These are phyloP conservation scores for Yamadazyma trypodendri DNA, from an alignment of 1,139 yeast genomes.

Conservation along the genomic window DNA sequence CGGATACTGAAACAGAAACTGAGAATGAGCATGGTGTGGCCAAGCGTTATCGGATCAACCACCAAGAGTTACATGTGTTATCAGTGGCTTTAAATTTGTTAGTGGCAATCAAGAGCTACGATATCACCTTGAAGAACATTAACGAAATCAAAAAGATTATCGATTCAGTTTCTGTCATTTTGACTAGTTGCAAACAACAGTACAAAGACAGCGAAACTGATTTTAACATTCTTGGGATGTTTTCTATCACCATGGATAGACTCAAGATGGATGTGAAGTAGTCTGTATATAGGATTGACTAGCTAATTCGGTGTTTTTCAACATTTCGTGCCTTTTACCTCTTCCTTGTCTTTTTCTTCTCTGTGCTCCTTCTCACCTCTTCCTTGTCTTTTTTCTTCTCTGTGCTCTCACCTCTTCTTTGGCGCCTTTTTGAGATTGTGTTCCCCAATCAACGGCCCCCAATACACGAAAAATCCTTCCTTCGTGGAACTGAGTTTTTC, in stretches of 20 bases:
- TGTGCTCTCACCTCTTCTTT: conserved; percentile 11
- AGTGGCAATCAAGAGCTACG: conserved; percentile 38
- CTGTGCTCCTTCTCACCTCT: too few relatives aligned
- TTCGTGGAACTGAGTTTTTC: conserved; percentile 90
- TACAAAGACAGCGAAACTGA: conserved; percentile 18
- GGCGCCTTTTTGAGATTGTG: conserved; percentile 18
- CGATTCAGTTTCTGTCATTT: conserved; percentile 16
- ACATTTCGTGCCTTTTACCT: too few relatives aligned
- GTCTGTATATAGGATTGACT: not conserved
- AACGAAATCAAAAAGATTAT: conserved; percentile 22
- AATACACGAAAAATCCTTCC: conserved; percentile 94
- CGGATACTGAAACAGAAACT: conserved; percentile 15
- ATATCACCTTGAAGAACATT: conserved; percentile 16
- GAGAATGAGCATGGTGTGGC: conserved; percentile 4
- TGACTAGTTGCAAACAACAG: conserved; percentile 10
- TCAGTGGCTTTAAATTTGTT: conserved; percentile 57
- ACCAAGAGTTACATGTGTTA: conserved; percentile 39
- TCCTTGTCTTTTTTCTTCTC: too few relatives aligned
- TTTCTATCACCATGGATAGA: conserved; percentile 42
- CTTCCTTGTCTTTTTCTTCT: too few relatives aligned
- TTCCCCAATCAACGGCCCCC: conserved; percentile 88
- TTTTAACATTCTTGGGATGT: conserved; percentile 37
- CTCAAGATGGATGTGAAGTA: conserved; percentile 12
- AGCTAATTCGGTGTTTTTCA: not conserved
- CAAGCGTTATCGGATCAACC: conserved; percentile 17